These are phyloP conservation scores for Coffea humblotiana DNA, from an alignment of 305 asterid species.

Conservation along the genomic window DNA sequence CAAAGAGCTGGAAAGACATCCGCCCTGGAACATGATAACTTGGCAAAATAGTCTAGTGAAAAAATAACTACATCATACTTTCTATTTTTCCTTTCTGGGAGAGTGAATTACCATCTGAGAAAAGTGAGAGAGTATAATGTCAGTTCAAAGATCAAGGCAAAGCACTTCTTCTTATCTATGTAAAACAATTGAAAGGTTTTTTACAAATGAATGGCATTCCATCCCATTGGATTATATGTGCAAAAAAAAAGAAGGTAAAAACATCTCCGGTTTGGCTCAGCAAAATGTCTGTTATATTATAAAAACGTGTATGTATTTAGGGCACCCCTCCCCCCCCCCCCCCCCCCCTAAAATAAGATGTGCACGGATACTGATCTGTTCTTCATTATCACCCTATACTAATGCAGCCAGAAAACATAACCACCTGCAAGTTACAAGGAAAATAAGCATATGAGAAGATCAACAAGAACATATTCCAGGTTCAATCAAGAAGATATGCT, in stretches of 20 bases:
- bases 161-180: neutral
- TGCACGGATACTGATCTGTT: neutral
- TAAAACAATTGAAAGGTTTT: neutral
- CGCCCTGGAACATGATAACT: neutral
- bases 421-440: slow-evolving; percentile 23
- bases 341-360: neutral
- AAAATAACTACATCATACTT: no score
- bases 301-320: neutral
- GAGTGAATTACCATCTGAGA: neutral
- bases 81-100: neutral
- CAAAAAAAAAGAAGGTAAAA: neutral
- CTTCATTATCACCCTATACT: neutral
- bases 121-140: neutral
- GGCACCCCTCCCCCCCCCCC: no score
- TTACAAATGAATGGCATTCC: slow-evolving; percentile 5
- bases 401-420: slow-evolving; percentile 10
- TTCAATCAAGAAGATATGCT: neutral
- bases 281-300: neutral
- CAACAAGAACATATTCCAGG: neutral
- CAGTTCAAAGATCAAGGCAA: neutral
- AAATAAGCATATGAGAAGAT: slow-evolving; percentile 3
- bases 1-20: neutral
- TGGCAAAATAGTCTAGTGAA: neutral
- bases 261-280: neutral
- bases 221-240: neutral